These are phyloP conservation scores for Colletotrichum salicis DNA, from an alignment of 2,329 filamentous ascomycete genomes.

Conservation along the genomic window DNA sequence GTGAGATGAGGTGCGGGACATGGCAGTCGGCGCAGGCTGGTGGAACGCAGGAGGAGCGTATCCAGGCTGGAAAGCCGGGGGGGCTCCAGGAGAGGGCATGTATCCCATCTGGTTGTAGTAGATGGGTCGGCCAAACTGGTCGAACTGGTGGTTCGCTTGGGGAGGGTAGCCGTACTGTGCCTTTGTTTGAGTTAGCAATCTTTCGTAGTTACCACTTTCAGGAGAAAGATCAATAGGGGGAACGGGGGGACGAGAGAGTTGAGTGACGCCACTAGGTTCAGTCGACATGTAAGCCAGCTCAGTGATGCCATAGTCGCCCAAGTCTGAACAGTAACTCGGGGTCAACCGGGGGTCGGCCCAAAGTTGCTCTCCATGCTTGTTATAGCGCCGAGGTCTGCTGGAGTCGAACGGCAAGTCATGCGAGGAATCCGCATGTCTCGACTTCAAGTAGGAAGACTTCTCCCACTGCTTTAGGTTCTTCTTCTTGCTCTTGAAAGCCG, in stretches of 20 bases:
- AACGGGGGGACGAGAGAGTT: conserved; percentile 31
- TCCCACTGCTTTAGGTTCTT: conserved; percentile 51
- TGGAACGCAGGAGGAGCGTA: conserved; percentile 53
- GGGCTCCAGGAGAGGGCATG: conserved; percentile 51
- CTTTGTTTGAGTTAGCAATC: conserved; percentile 75
- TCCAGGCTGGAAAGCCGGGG: conserved; percentile 57
- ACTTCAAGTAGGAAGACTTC: conserved; percentile 52
- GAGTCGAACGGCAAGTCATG: conserved; percentile 45
- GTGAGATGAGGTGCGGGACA: conserved; percentile 88
- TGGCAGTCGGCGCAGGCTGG: conserved; percentile 61
- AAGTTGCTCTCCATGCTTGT: conserved; percentile 56
- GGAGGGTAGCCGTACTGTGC: conserved; percentile 72
- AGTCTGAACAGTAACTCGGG: conserved; percentile 23
- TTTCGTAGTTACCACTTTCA: conserved; percentile 76
- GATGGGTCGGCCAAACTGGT: conserved; percentile 51
- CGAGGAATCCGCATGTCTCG: conserved; percentile 50
- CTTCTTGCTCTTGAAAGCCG: conserved; percentile 56
- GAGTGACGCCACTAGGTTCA: background rate
- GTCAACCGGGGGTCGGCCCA: conserved; percentile 37
- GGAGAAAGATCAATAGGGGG: conserved; percentile 71
- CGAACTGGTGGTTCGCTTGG: conserved; percentile 49
- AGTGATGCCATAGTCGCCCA: conserved; percentile 39
- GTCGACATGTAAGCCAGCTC: conserved; percentile 42
- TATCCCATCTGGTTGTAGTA: conserved; percentile 61
- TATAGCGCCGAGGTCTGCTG: conserved; percentile 53